phyloP scores from a whole-genome alignment of 1,284 basidiomycete species.

The Microbotryum silenes-acaulis region DNA sequence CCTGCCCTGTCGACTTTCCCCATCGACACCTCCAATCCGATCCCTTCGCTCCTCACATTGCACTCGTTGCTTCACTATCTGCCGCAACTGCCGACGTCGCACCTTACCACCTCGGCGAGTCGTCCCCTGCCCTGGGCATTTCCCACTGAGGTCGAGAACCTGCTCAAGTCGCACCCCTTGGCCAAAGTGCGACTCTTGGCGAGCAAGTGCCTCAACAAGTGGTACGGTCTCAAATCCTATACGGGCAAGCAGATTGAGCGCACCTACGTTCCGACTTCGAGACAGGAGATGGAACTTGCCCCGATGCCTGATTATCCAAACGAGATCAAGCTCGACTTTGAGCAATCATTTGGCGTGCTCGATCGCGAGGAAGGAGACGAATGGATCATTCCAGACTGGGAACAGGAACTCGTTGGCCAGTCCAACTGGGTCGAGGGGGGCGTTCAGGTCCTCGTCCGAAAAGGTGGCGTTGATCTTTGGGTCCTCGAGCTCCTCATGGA shows the following conservation, averaged over 20 bases:
- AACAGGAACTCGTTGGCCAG: not conserved
- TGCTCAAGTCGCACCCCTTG: conserved; percentile 31
- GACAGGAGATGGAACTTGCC: conserved; percentile 3
- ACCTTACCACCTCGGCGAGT: conserved; percentile 3
- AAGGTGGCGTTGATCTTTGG: conserved; percentile 24
- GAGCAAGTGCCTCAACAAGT: conserved; percentile 29
- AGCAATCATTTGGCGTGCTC: conserved; percentile 4
- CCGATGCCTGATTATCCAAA: conserved; percentile 20
- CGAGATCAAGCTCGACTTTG: conserved; percentile 19
- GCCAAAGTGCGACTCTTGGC: conserved; percentile 31
- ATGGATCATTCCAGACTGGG: conserved; percentile 11
- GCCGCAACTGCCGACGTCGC: conserved; percentile 19
- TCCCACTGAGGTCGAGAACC: conserved; percentile 17
- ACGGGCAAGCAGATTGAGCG: conserved; percentile 27
- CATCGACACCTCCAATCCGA: conserved; percentile 10
- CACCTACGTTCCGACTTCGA: not conserved
- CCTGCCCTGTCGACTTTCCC: conserved; percentile 11
- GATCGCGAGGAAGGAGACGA: conserved; percentile 13
- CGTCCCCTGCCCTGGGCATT: conserved; percentile 24
- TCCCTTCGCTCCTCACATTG: conserved; percentile 16
- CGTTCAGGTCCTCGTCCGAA: conserved; percentile 21
- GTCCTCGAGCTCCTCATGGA: conserved; percentile 20
- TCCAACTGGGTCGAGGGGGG: conserved; percentile 25
- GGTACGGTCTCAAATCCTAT: conserved; percentile 30
- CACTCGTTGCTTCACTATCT: conserved; percentile 21